Evolutionary conservation across 805 yeast species (phyloP).

Genomic region (Jamesozyma piceae): DNA sequence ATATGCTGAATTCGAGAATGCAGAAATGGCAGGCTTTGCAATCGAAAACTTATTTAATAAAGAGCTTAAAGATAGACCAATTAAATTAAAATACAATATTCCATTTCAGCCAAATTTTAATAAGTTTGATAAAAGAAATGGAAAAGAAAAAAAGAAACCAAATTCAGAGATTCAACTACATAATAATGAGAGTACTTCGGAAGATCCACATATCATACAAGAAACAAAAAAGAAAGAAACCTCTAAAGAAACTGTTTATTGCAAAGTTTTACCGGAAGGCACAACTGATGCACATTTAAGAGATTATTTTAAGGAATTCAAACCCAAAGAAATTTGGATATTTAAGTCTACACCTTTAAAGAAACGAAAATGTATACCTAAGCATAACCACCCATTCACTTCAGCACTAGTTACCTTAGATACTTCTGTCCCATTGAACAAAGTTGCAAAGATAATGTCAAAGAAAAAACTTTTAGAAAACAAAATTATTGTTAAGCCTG

Average conservation of each 20-base stretch:
- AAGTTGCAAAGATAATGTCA: conserved; percentile 36
- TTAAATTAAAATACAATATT: conserved; percentile 35
- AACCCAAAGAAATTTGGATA: conserved; percentile 41
- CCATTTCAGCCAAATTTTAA: conserved; percentile 31
- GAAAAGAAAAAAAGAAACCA: neutral
- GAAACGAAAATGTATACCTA: conserved; percentile 1
- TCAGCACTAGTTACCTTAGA: conserved; percentile 46
- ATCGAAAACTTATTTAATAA: conserved; percentile 56
- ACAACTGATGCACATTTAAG: conserved; percentile 38
- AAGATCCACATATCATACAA: neutral
- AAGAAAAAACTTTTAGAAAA: conserved; percentile 33
- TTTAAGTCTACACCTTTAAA: conserved; percentile 24
- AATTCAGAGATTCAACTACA: neutral
- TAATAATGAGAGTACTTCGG: neutral
- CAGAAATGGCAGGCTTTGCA: conserved; percentile 56
- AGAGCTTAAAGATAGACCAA: conserved; percentile 37
- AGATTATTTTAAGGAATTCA: conserved; percentile 36
- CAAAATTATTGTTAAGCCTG: conserved; percentile 32
- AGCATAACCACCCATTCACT: conserved; percentile 19
- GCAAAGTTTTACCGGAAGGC: conserved; percentile 34
- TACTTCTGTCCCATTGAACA: conserved; percentile 34
- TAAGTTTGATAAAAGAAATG: conserved; percentile 1
- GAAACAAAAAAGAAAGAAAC: conserved; percentile 7
- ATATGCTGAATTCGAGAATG: conserved; percentile 66
- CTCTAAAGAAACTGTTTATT: conserved; percentile 40